Base-by-base conservation (phyloP, 2,329 filamentous ascomycete genomes). In the Diaporthe sp. region DNA sequence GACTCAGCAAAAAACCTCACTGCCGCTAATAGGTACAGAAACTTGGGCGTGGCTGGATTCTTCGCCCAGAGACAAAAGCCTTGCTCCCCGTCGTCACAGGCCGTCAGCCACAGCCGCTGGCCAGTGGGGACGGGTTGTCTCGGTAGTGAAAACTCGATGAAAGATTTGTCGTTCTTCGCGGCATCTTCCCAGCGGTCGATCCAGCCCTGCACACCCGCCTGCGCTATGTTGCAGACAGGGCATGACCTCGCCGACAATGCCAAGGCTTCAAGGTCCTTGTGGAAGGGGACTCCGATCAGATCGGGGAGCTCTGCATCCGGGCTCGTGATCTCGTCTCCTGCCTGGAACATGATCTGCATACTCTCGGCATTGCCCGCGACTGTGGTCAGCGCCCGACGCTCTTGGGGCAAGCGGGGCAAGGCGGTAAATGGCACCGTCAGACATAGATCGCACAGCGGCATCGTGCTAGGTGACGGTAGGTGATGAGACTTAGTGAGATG, bases 1-100 rank as follows among this genome's bases (percentile, higher is more conserved):
- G 25, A 9, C 13, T 58, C 60, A n/a, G 31, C 51, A 22, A 42
- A 58, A 9, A 74, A 68, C 12, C 61, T 53, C n/a, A 74, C 42
- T 34, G 42, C 72, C 42, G 61, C 51, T 49, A 74, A 17, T 28
- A 74, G n/a, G 28, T 68, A 60, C 37, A 68, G 6, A 22, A 12
- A 28, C 2, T 65, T 10, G 15, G 42, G 20, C 17, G 25, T 31
- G 17, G 53, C 25, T 9, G 49, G 72, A 13, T 68, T 44, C 28
- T n/a, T 39, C 9, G 39, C 72, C 72, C 61, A 74, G 39, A 74
- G 37, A 22, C 2, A 55, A 25, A 74, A 74, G 20, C 72, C 49
- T 22, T 68, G 61, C 37, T 53, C 37, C 22, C 49, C 72, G 20
- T 55, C 39, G 15, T 34, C 47, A 42, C 51, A 34, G 17, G 55